Percentiles rank a stretch among this genome's conserved stretches.
These are phyloP conservation scores for Eleusine indica DNA, from an alignment of 176 grass and related monocot genomes.

Conservation along the genomic window DNA sequence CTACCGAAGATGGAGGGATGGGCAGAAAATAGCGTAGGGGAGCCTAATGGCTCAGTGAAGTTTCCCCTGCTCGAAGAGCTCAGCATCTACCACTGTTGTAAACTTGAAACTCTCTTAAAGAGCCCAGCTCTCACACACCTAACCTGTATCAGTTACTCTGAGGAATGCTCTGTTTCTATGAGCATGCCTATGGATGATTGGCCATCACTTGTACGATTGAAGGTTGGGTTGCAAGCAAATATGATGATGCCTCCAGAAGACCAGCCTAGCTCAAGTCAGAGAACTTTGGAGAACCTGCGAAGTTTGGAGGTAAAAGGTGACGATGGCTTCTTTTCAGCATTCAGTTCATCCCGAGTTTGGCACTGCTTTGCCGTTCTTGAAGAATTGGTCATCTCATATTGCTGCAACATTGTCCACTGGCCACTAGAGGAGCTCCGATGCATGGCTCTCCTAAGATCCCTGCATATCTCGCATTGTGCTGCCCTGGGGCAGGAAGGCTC, in stretches of 20 bases:
- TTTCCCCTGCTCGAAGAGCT: not conserved
- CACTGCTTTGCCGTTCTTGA: conserved; percentile 10
- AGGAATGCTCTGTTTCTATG: not conserved
- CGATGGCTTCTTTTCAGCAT: not conserved
- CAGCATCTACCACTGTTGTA: rapidly evolving
- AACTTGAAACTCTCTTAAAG: not conserved
- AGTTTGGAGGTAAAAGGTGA: not conserved
- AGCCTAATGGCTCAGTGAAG: not conserved
- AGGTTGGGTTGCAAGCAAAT: not conserved
- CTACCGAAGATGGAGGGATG: conserved; percentile 17
- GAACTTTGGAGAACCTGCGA: not conserved
- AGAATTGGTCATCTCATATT: rapidly evolving
- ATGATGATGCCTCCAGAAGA: not conserved
- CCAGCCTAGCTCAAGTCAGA: not conserved
- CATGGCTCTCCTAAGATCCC: conserved; percentile 2
- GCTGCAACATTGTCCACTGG: not conserved
- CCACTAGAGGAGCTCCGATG: conserved; percentile 19
- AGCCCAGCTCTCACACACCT: conserved; percentile 21
- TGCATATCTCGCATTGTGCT: rapidly evolving
- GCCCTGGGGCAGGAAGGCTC: conserved; percentile 1
- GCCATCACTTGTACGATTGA: not conserved
- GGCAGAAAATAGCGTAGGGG: not conserved
- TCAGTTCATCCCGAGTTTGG: not conserved
- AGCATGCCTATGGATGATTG: conserved; percentile 8
- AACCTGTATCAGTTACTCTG: not conserved